Evolutionary conservation across 1,284 basidiomycete genomes (phyloP), one percentile per base, ranked within the genome.

Genomic region (Ustilago lituana): DNA sequence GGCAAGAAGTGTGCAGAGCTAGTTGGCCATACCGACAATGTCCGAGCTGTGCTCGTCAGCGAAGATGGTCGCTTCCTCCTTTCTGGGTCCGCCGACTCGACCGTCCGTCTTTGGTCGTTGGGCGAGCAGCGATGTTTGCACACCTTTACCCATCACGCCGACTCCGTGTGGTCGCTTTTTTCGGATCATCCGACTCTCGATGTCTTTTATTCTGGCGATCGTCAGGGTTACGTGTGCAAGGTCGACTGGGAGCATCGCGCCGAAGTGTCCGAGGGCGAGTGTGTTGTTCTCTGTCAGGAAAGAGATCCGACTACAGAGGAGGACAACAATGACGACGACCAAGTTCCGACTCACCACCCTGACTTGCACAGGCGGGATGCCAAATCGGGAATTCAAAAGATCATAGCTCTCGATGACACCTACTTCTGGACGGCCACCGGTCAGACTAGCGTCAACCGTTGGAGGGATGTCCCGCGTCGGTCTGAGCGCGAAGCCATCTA

Each of bases 131-230:
- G 91, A 11, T 96, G 93, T 79, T 84, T 98, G 12, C 93, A 98
- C 78, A 98, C 95, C 1, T 98, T 98, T 84, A 91, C 91, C 1
- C 91, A 98, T 80, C 96, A 98, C 82, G 89, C 91, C 14, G 93
- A 94, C 58, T 94, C 93, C 15, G 93, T 98, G 29, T 98, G 96
- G 95, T 90, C 93, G 0, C 86, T 99, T 2, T 88, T 88, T 80
- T 95, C 93, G 3, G 86, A 88, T 0, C 93, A 98, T 81, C 91
- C 93, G 0, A 88, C 90, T 12, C 86, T 99, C 46, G 91, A 95
- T 80, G 86, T 89, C 1, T 99, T 99, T 85, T 97, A 96, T 84
- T 97, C 94, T 2, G 96, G 95, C 15, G 96, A 98, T 73, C 88
- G 92, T 32, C 89, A 91, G 14, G 96, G 95, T 1, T 85, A 90